phyloP scores from a whole-genome alignment of 768 basidiomycete genomes.

The Lyophyllum atratum region DNA sequence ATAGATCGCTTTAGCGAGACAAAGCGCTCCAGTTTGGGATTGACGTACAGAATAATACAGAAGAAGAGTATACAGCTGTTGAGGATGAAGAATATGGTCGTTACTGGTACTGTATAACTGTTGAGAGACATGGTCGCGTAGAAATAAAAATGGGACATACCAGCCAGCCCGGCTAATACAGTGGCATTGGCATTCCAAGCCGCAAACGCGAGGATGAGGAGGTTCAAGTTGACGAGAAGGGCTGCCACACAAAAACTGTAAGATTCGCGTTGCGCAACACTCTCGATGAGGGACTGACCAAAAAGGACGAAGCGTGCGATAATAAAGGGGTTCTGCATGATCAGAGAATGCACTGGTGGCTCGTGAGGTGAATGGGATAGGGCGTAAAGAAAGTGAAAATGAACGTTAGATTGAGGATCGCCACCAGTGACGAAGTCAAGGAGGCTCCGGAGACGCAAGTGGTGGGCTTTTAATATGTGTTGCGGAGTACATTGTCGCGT shows the following conservation, averaged over 20 bases:
- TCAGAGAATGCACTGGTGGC: slow-evolving; percentile 1
- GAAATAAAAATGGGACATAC: slow-evolving; percentile 25
- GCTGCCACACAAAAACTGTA: slow-evolving; percentile 26
- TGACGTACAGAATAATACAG: slow-evolving; percentile 36
- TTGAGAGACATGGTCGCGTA: not conserved
- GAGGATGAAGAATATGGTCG: slow-evolving; percentile 50
- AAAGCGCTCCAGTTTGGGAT: not conserved
- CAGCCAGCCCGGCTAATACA: slow-evolving; percentile 31
- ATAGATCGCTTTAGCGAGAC: not conserved
- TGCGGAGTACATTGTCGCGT: not conserved
- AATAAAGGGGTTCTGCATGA: slow-evolving; percentile 55
- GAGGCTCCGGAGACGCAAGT: not conserved
- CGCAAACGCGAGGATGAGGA: slow-evolving; percentile 56
- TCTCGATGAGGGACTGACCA: slow-evolving; percentile 40
- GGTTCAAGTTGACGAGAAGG: slow-evolving; percentile 50
- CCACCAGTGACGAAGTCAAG: slow-evolving; percentile 20
- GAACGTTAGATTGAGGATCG: slow-evolving; percentile 11
- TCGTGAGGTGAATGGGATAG: slow-evolving; percentile 6
- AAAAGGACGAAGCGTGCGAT: slow-evolving; percentile 58
- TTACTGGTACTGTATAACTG: slow-evolving; percentile 40
- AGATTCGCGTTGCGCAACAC: not conserved
- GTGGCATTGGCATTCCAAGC: slow-evolving; percentile 55
- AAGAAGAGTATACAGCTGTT: slow-evolving; percentile 42
- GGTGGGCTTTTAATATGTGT: slow-evolving; percentile 1
- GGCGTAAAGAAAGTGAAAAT: slow-evolving; percentile 3